Base-by-base conservation (phyloP, 306 rosid species). In the Sicyos baderoa region DNA sequence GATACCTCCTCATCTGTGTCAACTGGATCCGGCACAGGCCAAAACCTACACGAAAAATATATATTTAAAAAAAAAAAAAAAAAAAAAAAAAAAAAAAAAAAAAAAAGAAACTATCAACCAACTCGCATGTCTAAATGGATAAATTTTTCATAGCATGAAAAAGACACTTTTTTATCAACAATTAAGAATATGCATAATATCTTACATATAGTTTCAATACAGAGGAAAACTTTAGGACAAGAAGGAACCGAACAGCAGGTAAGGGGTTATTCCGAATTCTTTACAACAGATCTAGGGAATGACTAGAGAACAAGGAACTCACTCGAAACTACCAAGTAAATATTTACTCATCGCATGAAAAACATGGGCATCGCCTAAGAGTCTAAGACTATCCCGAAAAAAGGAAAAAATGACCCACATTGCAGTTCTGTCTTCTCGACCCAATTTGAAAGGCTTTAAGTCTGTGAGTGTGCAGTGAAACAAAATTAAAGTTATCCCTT, bases 11-110 rank as follows among this genome's bases (percentile, higher is more conserved):
- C 77, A 3, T 82, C 81, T 54, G 74, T 73, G 60, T 75, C 60
- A 25, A 57, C 79, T 45, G 84, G 56, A 54, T 75, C 79, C 7
- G 82, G 78, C 59, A 71, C 62, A 65, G 82, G 78, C 88, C 82
- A 82, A 65, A 79, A 73, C 67, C 86, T 84, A 49, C 47, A 70
- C 55, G 22, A 60, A 23, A 52, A 40, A 51, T 5, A 37, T 32
- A 75, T 18, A 57, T 32, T 25, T n/a, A n/a, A n/a, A n/a, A n/a
- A n/a, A n/a, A n/a, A n/a, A n/a, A n/a, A n/a, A n/a, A n/a, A n/a
- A n/a, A n/a, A n/a, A n/a, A n/a, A n/a, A n/a, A n/a, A n/a, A n/a
- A n/a, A n/a, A n/a, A n/a, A n/a, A n/a, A n/a, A n/a, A n/a, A n/a
- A 25, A 25, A 25, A 25, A n/a, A 9, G 48, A 45, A 42, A 42